Conservation (phyloP, 768 basidiomycete genomes). For the Boletus speciosus region DNA sequence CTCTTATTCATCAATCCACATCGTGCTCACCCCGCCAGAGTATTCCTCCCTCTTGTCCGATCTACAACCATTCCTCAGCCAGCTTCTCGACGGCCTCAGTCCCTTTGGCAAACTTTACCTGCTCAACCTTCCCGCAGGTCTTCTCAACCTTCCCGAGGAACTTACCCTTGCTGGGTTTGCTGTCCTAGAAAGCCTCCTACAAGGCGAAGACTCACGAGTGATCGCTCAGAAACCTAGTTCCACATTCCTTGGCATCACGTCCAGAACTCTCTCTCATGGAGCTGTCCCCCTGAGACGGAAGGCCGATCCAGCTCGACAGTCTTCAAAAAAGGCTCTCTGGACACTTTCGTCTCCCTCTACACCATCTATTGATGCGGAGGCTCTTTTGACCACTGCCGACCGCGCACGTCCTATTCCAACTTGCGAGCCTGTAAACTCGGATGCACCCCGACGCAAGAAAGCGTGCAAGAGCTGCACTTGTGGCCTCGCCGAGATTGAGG, state of each 20-base stretch:
- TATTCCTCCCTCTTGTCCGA: constrained; percentile 56
- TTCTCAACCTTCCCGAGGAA: constrained; percentile 49
- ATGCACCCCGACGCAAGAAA: constrained; percentile 68
- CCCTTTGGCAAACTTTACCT: constrained; percentile 71
- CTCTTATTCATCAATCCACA: constrained; percentile 61
- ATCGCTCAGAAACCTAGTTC: constrained; percentile 71
- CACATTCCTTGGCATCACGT: constrained; percentile 14
- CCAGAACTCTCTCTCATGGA: constrained; percentile 20
- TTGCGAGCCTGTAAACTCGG: constrained; percentile 59
- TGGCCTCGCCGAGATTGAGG: constrained; percentile 92
- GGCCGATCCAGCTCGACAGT: constrained; percentile 52
- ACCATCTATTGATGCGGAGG: constrained; percentile 75
- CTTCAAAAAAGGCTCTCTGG: constrained; percentile 89
- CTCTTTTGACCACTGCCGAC: constrained; percentile 81
- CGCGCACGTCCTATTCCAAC: constrained; percentile 71
- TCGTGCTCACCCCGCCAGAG: constrained; percentile 61
- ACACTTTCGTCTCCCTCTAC: constrained; percentile 67
- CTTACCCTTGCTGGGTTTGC: constrained; percentile 67
- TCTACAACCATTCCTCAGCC: constrained; percentile 53
- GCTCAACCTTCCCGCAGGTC: constrained; percentile 46
- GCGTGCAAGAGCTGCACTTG: constrained; percentile 98
- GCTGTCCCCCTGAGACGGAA: constrained; percentile 51
- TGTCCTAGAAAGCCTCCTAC: constrained; percentile 42
- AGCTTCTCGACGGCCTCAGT: constrained; percentile 55
- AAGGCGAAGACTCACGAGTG: constrained; percentile 40